Conservation (phyloP, 2,329 filamentous ascomycete genomes). For the Aureobasidium namibiae region DNA sequence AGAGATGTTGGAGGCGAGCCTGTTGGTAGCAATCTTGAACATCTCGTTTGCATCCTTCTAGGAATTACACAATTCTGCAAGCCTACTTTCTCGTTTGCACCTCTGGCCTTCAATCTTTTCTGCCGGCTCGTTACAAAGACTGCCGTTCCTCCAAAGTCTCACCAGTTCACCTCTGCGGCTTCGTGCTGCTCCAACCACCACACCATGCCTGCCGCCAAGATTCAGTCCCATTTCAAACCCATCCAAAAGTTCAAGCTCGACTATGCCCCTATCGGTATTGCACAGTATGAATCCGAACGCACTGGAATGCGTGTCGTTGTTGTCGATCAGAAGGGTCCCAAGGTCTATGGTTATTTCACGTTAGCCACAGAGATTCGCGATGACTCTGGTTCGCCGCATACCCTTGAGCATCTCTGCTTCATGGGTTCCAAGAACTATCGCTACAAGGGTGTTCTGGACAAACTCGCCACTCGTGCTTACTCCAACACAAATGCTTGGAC, state of each 20-base stretch:
- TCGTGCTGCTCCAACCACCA: background rate
- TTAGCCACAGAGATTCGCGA: slow-evolving; percentile 96
- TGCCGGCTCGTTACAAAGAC: background rate
- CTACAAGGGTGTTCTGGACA: slow-evolving; percentile 93
- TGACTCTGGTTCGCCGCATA: slow-evolving; percentile 75
- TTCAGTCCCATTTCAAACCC: slow-evolving; percentile 60
- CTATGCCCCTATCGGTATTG: slow-evolving; percentile 81
- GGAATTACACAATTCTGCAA: background rate
- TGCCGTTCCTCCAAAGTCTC: background rate
- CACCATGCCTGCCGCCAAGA: slow-evolving; percentile 12
- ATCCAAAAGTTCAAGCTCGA: slow-evolving; percentile 81
- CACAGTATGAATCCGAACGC: slow-evolving; percentile 89
- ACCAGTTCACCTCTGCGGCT: background rate
- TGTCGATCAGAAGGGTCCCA: slow-evolving; percentile 88
- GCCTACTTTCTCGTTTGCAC: background rate
- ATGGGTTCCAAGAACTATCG: slow-evolving; percentile 82
- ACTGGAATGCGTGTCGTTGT: slow-evolving; percentile 94
- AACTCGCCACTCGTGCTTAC: slow-evolving; percentile 86
- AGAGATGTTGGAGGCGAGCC: slow-evolving; percentile 1
- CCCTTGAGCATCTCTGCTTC: slow-evolving; percentile 45
- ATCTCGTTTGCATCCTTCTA: background rate
- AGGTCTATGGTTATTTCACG: slow-evolving; percentile 88
- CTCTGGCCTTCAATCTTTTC: background rate
- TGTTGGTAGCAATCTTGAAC: background rate
- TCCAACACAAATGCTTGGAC: slow-evolving; percentile 97